phyloP scores from a whole-genome alignment of 495 filamentous ascomycete genomes.

The Chaetomium cochliodes region DNA sequence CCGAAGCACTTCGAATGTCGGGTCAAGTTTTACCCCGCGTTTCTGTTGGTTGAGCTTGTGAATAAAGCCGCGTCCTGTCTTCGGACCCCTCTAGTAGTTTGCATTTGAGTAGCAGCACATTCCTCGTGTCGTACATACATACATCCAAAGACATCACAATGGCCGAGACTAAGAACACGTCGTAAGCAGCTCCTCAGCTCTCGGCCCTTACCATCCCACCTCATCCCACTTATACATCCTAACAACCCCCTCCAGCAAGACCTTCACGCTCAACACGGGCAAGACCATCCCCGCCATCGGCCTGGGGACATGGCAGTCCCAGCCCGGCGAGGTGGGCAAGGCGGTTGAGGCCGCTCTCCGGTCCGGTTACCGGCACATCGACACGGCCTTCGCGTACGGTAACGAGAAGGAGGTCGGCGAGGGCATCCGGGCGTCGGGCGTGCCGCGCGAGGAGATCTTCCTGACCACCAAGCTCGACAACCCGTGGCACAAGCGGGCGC shows the following conservation, averaged over 20 bases:
- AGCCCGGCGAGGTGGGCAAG: constrained; percentile 44
- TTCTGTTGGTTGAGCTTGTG: neutral
- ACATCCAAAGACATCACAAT: constrained; percentile 25
- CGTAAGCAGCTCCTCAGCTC: constrained; percentile 26
- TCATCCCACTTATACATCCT: constrained; percentile 1
- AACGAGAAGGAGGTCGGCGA: constrained; percentile 82
- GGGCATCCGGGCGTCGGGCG: constrained; percentile 75
- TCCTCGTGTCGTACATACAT: neutral
- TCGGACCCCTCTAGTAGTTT: neutral
- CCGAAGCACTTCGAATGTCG: constrained; percentile 11
- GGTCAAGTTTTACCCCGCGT: neutral
- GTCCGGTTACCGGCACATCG: constrained; percentile 61
- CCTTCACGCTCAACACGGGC: constrained; percentile 76
- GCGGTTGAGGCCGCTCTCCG: constrained; percentile 76
- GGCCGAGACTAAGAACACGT: constrained; percentile 39
- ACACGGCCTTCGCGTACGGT: constrained; percentile 74
- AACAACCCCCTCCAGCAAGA: constrained; percentile 43
- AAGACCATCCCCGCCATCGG: constrained; percentile 77
- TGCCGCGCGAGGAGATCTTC: constrained; percentile 79
- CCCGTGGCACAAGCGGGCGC: constrained; percentile 65
- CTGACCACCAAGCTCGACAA: constrained; percentile 88
- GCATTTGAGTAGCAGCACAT: neutral
- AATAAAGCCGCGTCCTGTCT: constrained; percentile 3
- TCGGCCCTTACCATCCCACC: neutral
- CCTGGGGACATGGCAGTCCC: constrained; percentile 79